Base-by-base conservation (phyloP, 2,329 filamentous ascomycete genomes). In the Plenodomus biglobosus region DNA sequence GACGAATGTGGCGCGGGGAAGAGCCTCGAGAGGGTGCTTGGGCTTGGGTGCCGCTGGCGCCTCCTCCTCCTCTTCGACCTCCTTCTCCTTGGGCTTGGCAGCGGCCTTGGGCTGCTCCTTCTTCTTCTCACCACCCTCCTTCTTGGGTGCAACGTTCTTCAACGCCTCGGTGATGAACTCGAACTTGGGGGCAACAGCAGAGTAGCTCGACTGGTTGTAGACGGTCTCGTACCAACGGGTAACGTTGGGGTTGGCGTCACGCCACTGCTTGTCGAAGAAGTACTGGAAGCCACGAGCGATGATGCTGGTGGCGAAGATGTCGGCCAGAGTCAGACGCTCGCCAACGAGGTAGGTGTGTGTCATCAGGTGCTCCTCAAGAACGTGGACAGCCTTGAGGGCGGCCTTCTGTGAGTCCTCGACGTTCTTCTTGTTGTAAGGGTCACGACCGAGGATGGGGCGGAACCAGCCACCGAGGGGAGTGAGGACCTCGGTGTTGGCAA, bases 301-400 rank as follows among this genome's bases (percentile, higher is more conserved):
- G 75, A 96, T 82, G 74, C 84, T 80, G 65, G 86, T 84, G 70
- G 82, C 79, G 81, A 95, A 97, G 73, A 96, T 76, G 76, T 99
- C 94, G 75, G 94, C 94, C 64, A 97, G 88, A 68, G 92, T 96
- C 78, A 97, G 85, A 72, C 94, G 91, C 85, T 99, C 94, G 73
- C 92, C 90, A 69, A 96, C 92, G 61, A 99, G 89, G 85, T 88
- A 99, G 70, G 94, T 99, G 85, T 95, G 90, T 80, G 87, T 81
- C 61, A 86, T 80, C 64, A 99, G 87, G 81, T 97, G 89, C 72
- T 88, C 81, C 81, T 99, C 94, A 46, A 94, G 78, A 62, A 89
- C 82, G 55, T 78, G 75, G 64, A 95, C 68, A 62, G 81, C 84
- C 80, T 86, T 87, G 64, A 82, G 75, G 51, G 87, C 77, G 55